Conservation (phyloP, 2,329 filamentous ascomycete species). For the Alternaria sp. region DNA sequence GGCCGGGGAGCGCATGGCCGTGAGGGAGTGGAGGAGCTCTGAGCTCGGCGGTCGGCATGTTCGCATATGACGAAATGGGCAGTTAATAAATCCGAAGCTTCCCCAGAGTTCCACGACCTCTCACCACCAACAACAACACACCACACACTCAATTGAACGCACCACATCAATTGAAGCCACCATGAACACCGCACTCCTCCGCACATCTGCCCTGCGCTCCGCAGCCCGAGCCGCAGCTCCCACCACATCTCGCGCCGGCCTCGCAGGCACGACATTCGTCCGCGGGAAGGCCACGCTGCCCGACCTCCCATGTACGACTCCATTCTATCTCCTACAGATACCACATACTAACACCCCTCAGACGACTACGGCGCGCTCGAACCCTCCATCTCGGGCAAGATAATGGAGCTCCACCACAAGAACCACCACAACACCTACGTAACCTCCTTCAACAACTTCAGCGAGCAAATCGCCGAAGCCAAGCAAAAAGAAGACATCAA, state of each 20-base stretch:
- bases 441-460: constrained; percentile 81
- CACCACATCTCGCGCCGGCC: constrained; percentile 66
- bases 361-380: constrained; percentile 98
- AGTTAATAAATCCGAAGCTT: constrained; percentile 19
- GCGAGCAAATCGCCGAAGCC: constrained; percentile 71
- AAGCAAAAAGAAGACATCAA: constrained; percentile 60
- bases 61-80: constrained; percentile 35
- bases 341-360: constrained; percentile 46
- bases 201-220: constrained; percentile 72
- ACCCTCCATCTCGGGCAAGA: constrained; percentile 79
- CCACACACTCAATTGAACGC: constrained; percentile 29
- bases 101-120: constrained; percentile 9
- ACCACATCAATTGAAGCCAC: constrained; percentile 34
- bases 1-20: constrained; percentile 9
- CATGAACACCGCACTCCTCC: constrained; percentile 81
- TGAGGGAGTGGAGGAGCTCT: constrained; percentile 17
- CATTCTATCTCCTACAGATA: too few relatives aligned
- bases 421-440: constrained; percentile 96
- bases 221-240: constrained; percentile 72
- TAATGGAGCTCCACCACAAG: constrained; percentile 95
- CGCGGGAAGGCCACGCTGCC: constrained; percentile 92
- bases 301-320: constrained; percentile 74
- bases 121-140: constrained; percentile 5
- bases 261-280: constrained; percentile 77
- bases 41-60: constrained; percentile 25